These are phyloP conservation scores for Zychaea mexicana DNA, from an alignment of 371 early-diverging fungal genomes.

Conservation along the genomic window DNA sequence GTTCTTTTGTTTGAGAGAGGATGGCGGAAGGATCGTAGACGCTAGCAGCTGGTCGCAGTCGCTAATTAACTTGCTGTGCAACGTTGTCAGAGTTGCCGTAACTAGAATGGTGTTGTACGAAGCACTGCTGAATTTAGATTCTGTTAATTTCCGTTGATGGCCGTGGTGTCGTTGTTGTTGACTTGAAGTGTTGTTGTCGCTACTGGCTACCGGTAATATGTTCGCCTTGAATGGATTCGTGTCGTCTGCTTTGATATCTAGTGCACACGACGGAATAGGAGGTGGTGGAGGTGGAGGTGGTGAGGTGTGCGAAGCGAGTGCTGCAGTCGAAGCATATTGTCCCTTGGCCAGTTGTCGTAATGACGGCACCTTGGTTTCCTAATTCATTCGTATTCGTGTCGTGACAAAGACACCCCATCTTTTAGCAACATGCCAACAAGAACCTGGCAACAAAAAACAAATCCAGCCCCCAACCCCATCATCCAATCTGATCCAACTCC, in stretches of 20 bases:
- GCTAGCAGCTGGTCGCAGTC: slow-evolving; percentile 42
- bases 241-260: slow-evolving; percentile 1
- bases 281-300: slow-evolving; percentile 6
- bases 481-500: too few relatives aligned
- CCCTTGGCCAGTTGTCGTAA: slow-evolving; percentile 33
- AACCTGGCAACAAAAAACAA: too few relatives aligned
- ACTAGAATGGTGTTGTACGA: slow-evolving; percentile 26
- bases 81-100: slow-evolving; percentile 42
- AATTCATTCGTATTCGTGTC: neutral
- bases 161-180: neutral
- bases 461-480: too few relatives aligned
- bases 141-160: slow-evolving; percentile 5
- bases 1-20: slow-evolving; percentile 1
- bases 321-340: slow-evolving; percentile 11
- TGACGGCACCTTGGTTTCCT: slow-evolving; percentile 33
- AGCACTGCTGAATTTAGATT: neutral
- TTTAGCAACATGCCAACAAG: too few relatives aligned
- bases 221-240: neutral
- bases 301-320: neutral
- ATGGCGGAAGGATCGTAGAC: slow-evolving; percentile 8
- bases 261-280: neutral
- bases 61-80: slow-evolving; percentile 42
- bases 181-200: neutral
- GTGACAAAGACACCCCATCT: neutral
- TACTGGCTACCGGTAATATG: slow-evolving; percentile 1